These are phyloP conservation scores for Talaromyces liani DNA, from an alignment of 495 filamentous ascomycete species.

Conservation along the genomic window DNA sequence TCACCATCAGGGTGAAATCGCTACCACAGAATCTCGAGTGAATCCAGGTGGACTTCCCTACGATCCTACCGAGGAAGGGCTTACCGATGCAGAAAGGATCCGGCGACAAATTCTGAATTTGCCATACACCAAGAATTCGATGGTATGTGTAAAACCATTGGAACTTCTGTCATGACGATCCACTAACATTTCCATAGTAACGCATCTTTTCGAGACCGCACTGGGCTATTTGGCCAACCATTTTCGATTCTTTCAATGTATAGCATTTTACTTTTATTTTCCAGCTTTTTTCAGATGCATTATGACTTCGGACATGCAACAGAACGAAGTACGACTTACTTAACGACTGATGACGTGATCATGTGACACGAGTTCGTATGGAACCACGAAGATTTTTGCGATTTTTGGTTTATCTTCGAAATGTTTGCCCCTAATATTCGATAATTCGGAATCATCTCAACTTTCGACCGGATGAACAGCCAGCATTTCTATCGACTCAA, in stretches of 20 bases:
- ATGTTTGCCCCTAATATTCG: constrained; percentile 2
- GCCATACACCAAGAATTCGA: constrained; percentile 27
- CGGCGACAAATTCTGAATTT: constrained; percentile 38
- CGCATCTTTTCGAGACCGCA: background rate
- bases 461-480: background rate
- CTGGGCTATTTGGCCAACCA: background rate
- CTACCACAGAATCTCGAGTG: constrained; percentile 3
- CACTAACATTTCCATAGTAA: background rate
- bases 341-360: constrained; percentile 10
- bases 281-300: constrained; percentile 3
- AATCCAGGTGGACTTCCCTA: constrained; percentile 19
- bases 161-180: background rate
- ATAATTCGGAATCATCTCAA: background rate
- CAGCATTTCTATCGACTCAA: constrained; percentile 1
- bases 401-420: constrained; percentile 7
- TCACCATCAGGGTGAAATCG: constrained; percentile 6
- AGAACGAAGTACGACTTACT: constrained; percentile 9
- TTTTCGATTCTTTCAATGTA: constrained; percentile 6
- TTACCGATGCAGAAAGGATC: constrained; percentile 42
- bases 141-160: constrained; percentile 5
- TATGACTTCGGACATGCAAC: constrained; percentile 9
- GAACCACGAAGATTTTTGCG: constrained; percentile 9
- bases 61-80: constrained; percentile 31
- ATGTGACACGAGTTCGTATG: constrained; percentile 11
- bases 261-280: constrained; percentile 5